Evolutionary conservation across 2,329 filamentous ascomycete species (phyloP), one percentile per base, ranked within the genome.

Genomic region (Alternaria ethzedia): DNA sequence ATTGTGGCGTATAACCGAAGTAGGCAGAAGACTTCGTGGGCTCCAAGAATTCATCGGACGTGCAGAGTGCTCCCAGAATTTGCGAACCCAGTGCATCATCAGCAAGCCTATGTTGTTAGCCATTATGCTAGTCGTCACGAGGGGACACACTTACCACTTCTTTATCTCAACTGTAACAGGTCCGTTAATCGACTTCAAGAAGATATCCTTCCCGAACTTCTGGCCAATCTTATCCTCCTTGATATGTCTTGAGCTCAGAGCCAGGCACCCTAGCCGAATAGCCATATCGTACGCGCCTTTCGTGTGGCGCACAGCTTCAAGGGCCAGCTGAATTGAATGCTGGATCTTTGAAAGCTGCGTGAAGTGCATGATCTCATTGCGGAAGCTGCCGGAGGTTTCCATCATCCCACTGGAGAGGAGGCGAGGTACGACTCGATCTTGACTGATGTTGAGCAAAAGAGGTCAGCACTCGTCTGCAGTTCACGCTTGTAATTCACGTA

Each of bases 261-360:
- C 72, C 17, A 78, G 41, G 28, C 70, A 72, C 9, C 77, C 75
- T 17, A 75, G 65, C 3, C 72, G 74, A 3, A 79, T 67, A 9
- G 59, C 58, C 21, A 79, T 69, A 15, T 77, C 73, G 28, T 74
- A 78, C 1, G 66, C 59, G 6, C 75, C 73, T 32, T 64, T 74
- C 32, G 71, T 69, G 36, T 65, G 69, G 30, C 68, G 63, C 12
- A 72, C 64, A n/a, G 57, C 55, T 10, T 76, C 72, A 28, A 79
- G 68, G 26, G 66, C 59, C 5, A 47, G 28, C 6, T 62, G 51
- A 25, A 79, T 56, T 1, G 69, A 57, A 6, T 58, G n/a, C 23
- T 72, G 70, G 25, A 78, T 68, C 1, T n/a, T 32, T 9, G 41
- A 46, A 1, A 74, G 50, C 20, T 74, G 55, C 2, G n/a, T 51